Evolutionary conservation across 2,329 filamentous ascomycete species (phyloP).

Genomic region (Xylariaceae sp.): DNA sequence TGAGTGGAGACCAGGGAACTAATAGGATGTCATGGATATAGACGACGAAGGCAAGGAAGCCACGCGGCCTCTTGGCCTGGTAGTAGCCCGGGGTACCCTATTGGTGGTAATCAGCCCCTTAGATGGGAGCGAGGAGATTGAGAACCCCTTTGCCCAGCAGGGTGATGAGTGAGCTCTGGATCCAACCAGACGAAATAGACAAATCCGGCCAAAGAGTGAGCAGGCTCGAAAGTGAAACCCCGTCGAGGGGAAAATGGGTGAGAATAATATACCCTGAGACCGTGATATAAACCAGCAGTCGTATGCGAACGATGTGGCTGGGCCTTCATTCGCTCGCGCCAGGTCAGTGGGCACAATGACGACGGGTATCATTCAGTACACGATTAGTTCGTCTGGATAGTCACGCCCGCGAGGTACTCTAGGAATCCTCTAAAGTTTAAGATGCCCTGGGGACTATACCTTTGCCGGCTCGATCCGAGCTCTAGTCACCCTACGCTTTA

Average conservation of each 20-base stretch:
- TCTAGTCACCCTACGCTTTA: background rate
- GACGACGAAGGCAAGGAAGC: slow-evolving; percentile 91
- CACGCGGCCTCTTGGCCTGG: slow-evolving; percentile 73
- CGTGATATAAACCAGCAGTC: background rate
- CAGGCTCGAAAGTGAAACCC: background rate
- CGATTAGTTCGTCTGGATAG: background rate
- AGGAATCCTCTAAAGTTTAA: background rate
- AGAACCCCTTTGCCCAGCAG: slow-evolving; percentile 81
- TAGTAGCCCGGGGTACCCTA: slow-evolving; percentile 87
- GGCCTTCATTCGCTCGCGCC: background rate
- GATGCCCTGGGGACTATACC: background rate
- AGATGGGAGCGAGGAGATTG: slow-evolving; percentile 92
- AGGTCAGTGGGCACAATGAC: background rate
- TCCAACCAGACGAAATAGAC: background rate
- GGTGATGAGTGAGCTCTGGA: slow-evolving; percentile 54
- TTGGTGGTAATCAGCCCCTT: slow-evolving; percentile 89
- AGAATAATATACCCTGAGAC: slow-evolving; percentile 1
- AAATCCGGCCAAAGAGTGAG: background rate
- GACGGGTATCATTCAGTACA: background rate
- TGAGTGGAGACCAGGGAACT: background rate
- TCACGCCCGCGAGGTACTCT: background rate
- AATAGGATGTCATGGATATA: slow-evolving; percentile 37
- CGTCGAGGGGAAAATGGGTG: background rate
- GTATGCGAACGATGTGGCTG: background rate
- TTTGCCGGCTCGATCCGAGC: no score